A percentile compares a stretch with the other conserved stretches of the same genome.
phyloP scores from a whole-genome alignment of 1,284 basidiomycete genomes.

The Kalmanozyma brasiliensis region DNA sequence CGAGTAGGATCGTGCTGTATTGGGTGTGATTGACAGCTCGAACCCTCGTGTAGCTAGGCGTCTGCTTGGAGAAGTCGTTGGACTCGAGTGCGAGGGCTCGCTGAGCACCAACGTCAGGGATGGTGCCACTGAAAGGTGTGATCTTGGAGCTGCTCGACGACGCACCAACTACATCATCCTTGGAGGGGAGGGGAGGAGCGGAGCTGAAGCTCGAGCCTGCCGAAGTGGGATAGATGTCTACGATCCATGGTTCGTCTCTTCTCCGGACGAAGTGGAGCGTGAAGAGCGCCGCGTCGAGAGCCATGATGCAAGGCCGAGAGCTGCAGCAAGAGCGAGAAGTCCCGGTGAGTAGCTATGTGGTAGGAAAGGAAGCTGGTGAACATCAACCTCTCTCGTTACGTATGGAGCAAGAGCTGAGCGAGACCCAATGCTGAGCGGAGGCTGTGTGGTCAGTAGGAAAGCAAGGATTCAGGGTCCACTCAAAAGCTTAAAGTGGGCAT shows the following conservation, averaged over 20 bases:
- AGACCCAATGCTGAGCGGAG: not conserved
- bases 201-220: not conserved
- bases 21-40: constrained; percentile 37
- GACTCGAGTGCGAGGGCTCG: constrained; percentile 26
- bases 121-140: constrained; percentile 32
- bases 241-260: constrained; percentile 38
- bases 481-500: not conserved
- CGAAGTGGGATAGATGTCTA: constrained; percentile 39
- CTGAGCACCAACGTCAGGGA: constrained; percentile 32
- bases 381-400: too few relatives aligned
- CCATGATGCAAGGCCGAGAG: too few relatives aligned
- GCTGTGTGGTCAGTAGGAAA: not conserved
- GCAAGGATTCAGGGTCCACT: constrained; percentile 6
- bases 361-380: too few relatives aligned
- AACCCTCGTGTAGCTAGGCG: constrained; percentile 47
- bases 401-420: too few relatives aligned
- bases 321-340: too few relatives aligned
- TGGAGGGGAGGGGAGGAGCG: constrained; percentile 30
- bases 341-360: too few relatives aligned
- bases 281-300: constrained; percentile 49
- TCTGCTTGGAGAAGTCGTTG: constrained; percentile 31
- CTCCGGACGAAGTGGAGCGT: constrained; percentile 49
- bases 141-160: constrained; percentile 10
- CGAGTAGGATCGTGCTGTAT: constrained; percentile 48
- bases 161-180: constrained; percentile 15